phyloP scores from a whole-genome alignment of 2,329 filamentous ascomycete genomes.

The Chrysosporium queenslandicum region DNA sequence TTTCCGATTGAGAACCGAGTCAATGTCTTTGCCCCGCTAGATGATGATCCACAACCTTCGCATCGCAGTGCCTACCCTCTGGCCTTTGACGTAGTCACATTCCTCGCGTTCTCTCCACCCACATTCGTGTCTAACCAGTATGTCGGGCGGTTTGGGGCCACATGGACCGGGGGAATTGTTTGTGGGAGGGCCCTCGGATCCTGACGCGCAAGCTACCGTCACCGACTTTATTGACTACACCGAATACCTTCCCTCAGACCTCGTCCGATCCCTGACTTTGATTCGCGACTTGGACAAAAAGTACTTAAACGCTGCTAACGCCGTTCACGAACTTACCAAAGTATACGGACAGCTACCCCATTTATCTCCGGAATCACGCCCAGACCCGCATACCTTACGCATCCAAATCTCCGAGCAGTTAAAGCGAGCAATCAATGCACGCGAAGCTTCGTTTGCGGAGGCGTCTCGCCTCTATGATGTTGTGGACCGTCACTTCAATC shows the following conservation, averaged over 20 bases:
- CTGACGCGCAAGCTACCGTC: constrained; percentile 55
- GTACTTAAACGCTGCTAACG: constrained; percentile 34
- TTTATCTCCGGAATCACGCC: constrained; percentile 39
- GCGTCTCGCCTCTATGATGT: constrained; percentile 48
- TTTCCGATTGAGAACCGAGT: neutral
- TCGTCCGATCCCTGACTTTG: constrained; percentile 53
- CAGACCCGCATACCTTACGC: constrained; percentile 45
- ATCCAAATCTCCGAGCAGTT: constrained; percentile 48
- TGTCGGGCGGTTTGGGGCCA: constrained; percentile 34
- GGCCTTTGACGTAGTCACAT: neutral
- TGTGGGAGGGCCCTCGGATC: constrained; percentile 46
- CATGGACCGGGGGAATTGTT: constrained; percentile 34
- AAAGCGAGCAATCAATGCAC: constrained; percentile 45
- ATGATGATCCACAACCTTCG: constrained; percentile 1
- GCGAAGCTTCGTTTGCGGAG: constrained; percentile 49
- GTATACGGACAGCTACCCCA: constrained; percentile 43
- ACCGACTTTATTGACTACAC: constrained; percentile 61
- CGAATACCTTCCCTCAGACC: constrained; percentile 57
- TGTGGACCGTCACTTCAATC: constrained; percentile 47
- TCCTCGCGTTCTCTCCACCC: neutral
- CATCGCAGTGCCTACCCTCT: neutral
- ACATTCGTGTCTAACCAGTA: constrained; percentile 18
- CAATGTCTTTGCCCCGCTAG: neutral
- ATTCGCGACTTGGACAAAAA: constrained; percentile 44
- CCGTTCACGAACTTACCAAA: constrained; percentile 36